Evolutionary conservation across 257 asterid genomes (phyloP), one percentile per base, ranked within the genome.

Genomic region (Capsicum pubescens): DNA sequence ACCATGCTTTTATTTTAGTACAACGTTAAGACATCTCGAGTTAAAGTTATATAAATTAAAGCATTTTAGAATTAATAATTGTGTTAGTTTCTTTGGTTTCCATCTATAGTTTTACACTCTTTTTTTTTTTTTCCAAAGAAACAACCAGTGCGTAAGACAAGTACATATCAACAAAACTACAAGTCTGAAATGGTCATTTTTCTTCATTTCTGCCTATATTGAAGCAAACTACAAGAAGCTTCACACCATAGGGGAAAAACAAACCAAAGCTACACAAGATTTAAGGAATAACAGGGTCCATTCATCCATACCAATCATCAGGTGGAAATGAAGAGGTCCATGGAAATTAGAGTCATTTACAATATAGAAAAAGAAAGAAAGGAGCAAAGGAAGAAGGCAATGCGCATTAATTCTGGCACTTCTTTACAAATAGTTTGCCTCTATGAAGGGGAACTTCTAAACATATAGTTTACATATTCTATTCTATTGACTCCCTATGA

Each of bases 281-380:
- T 72, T 5, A 50, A 21, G 81, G 60, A 48, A 50, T 21, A 50
- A 0, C 16, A 7, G 60, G 0, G 11, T 7, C 59, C 80, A 72
- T 48, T 74, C 19, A 50, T 74, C 44, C 44, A 39, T 39, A 3
- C 2, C 44, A 39, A 39, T 39, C 60, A 39, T 39, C 60, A 12
- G 80, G 15, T 74, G 61, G 44, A 74, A 50, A 74, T 74, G 19
- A 21, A 21, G 80, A 50, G 60, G 42, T 74, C 2, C 26, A 4
- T 21, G 63, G 48, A 76, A 26, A 52, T 54, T 76, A 55, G 46
- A 76, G 54, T 54, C 81, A 76, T 76, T 76, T 76, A 32, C 81
- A 54, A 26, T 52, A 76, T 14, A 76, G 9, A 17, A 54, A 52
- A 14, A 14, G 14, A 76, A 14, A 12, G 60, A 74, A 50, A 60